These are phyloP conservation scores for Dactylella cylindrospora DNA, from an alignment of 2,329 filamentous ascomycete genomes.

Conservation along the genomic window DNA sequence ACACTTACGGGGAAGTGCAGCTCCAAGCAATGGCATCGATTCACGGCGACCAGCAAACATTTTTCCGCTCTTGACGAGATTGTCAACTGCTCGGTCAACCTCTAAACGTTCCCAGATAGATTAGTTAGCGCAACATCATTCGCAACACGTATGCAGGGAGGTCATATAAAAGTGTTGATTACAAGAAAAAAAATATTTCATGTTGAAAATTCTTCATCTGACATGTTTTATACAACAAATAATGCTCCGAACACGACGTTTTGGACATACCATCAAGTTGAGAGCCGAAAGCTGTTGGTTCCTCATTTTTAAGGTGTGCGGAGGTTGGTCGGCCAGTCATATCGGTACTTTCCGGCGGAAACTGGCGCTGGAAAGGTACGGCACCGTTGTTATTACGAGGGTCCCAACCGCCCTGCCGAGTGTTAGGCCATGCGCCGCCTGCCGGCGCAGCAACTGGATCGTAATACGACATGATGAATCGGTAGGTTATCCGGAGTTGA, in stretches of 20 bases:
- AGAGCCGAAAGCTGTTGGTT: conserved; percentile 74
- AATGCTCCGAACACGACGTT: too few relatives aligned
- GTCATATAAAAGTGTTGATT: not conserved
- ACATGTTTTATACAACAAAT: not conserved
- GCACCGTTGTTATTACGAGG: conserved; percentile 29
- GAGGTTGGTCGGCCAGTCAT: conserved; percentile 33
- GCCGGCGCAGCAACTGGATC: conserved; percentile 36
- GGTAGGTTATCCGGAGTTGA: conserved; percentile 29
- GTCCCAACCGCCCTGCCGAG: conserved; percentile 32
- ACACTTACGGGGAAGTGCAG: conserved; percentile 56
- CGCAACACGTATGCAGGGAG: too few relatives aligned
- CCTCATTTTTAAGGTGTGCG: conserved; percentile 60
- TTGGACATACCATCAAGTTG: conserved; percentile 80
- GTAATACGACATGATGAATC: conserved; percentile 45
- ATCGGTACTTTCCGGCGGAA: conserved; percentile 30
- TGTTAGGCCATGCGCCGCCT: conserved; percentile 42
- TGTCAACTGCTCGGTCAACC: conserved; percentile 93
- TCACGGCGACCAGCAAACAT: conserved; percentile 82
- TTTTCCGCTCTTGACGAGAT: conserved; percentile 95
- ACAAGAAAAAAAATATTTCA: conserved; percentile 4
- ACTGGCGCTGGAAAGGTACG: conserved; percentile 41
- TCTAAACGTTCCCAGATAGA: conserved; percentile 60
- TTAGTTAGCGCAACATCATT: conserved; percentile 28
- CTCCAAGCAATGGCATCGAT: conserved; percentile 68
- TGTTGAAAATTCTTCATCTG: conserved; percentile 5